Base-by-base conservation (phyloP, 164 flowering plant genomes). In the Stephania japonica region DNA sequence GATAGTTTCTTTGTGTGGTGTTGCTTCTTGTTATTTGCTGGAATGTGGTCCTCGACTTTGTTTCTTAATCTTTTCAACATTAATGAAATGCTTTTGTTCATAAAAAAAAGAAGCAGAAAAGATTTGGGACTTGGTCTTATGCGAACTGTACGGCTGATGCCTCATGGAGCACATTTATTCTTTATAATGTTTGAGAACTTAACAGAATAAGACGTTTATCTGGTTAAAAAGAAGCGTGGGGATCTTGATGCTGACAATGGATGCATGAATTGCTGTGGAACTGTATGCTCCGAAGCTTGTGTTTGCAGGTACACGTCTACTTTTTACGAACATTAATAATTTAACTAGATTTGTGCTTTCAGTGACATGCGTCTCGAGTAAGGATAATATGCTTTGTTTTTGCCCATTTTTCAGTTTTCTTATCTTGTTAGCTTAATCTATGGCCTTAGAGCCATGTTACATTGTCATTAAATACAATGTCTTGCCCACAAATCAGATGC, bases 181-280 rank as follows among this genome's bases (percentile, higher is more conserved):
- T 42, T 10, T 68, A 4, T 42, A 56, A 42, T 70, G 74, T 59
- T 53, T n/a, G n/a, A 71, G 47, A 6, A 78, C 88, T 90, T 87
- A 80, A 87, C 77, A 76, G 44, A 68, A 75, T 21, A 73, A 92
- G 98, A 95, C 85, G 78, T 87, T 26, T 91, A 95, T 82, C 88
- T 95, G 9, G 89, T 91, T 50, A 92, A 91, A 86, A 95, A 83
- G 86, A 92, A 91, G 84, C 95, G 93, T 19, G 88, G 85, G 73
- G 75, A 75, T 76, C 72, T 70, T 27, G 87, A 75, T 85, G 84
- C 79, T 80, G 95, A 80, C 72, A 77, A 78, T 77, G 99, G 99
- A 70, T 92, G 98, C 81, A 84, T 91, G 56, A 85, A 74, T 74
- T 93, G 99, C 85, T 73, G 69, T 44, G 70, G 88, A 64, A 72